Base-by-base conservation (phyloP, 805 yeast genomes). In the Candida boleticola region DNA sequence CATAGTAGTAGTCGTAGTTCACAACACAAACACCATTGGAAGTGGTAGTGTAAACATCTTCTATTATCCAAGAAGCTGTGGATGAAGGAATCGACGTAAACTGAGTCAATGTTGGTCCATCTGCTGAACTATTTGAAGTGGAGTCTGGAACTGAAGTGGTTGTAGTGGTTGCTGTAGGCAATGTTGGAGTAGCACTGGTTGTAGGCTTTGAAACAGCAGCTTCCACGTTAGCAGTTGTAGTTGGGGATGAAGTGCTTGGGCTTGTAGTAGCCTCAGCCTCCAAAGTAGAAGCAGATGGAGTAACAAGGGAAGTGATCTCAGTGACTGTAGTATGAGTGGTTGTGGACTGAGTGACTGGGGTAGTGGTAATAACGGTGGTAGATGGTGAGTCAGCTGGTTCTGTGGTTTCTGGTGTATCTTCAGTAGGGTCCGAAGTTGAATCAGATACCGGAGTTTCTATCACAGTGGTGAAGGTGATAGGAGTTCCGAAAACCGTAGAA, bases 401-500 rank as follows among this genome's bases (percentile, higher is more conserved):
- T 7, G 51, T 36, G 16, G 48, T 11, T 7, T 47, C n/a, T 16
- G 42, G 36, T 26, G 42, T 29, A 7, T 43, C 17, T 4, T 48
- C 5, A 13, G 45, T 20, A 11, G 40, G 25, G 5, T 31, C 45
- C 16, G 40, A 43, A 26, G 38, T 33, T 7, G 43, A 40, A 18
- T 53, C 45, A 18, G 51, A 49, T 37, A 61, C 52, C 36, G 71
- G 66, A 21, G 68, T 57, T 20, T 55, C 49, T 5, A 61, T 63
- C 37, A 64, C 64, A 4, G 71, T 66, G 21, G 68, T 59, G 49
- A 51, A 68, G 22, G 71, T 65, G 26, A 53, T 45, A 13, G 66
- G 66, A 20, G 57, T 51, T 18, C 74, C 74, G 41, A 63, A 61
- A n/a, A 69, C 62, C 14, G 73, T 68, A 2, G 65, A 60, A 4